Percentiles rank a stretch among this genome's conserved stretches.
These are phyloP conservation scores for Naganishia sp. DNA, from an alignment of 1,284 basidiomycete species.

Conservation along the genomic window DNA sequence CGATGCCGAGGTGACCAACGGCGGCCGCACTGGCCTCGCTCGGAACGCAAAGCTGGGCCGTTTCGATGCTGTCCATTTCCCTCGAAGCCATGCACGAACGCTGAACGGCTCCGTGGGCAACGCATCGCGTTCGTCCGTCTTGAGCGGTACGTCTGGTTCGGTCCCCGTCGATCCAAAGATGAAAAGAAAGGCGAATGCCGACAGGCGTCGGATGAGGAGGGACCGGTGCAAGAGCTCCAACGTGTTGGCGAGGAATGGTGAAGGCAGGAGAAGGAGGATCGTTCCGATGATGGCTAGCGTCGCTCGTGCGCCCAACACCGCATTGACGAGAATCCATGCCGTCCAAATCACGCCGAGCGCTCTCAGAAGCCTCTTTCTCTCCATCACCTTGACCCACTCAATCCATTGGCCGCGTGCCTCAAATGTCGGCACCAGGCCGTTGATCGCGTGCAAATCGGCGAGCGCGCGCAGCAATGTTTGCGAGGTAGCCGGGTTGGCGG, in stretches of 20 bases:
- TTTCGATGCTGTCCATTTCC: conserved; percentile 49
- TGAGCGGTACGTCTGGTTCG: neutral
- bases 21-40: conserved; percentile 35
- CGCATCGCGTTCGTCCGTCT: conserved; percentile 36
- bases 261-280: conserved; percentile 48
- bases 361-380: conserved; percentile 34
- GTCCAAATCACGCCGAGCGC: conserved; percentile 50
- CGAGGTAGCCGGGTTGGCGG: conserved; percentile 60
- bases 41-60: conserved; percentile 48
- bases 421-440: conserved; percentile 45
- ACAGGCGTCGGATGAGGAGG: conserved; percentile 42
- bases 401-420: conserved; percentile 7
- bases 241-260: conserved; percentile 47
- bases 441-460: conserved; percentile 51
- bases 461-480: conserved; percentile 58
- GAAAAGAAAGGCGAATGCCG: conserved; percentile 47
- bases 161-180: conserved; percentile 48
- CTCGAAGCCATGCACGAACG: conserved; percentile 45
- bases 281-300: conserved; percentile 47
- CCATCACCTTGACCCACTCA: conserved; percentile 23
- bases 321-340: conserved; percentile 45
- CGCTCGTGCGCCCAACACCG: conserved; percentile 16
- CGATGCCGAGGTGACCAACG: conserved; percentile 29
- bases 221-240: conserved; percentile 45
- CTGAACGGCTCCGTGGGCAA: conserved; percentile 40